A percentile compares a stretch with the other conserved stretches of the same genome.
Evolutionary conservation across 2,329 filamentous ascomycete genomes (phyloP).

Genomic region (Claviceps paspali): DNA sequence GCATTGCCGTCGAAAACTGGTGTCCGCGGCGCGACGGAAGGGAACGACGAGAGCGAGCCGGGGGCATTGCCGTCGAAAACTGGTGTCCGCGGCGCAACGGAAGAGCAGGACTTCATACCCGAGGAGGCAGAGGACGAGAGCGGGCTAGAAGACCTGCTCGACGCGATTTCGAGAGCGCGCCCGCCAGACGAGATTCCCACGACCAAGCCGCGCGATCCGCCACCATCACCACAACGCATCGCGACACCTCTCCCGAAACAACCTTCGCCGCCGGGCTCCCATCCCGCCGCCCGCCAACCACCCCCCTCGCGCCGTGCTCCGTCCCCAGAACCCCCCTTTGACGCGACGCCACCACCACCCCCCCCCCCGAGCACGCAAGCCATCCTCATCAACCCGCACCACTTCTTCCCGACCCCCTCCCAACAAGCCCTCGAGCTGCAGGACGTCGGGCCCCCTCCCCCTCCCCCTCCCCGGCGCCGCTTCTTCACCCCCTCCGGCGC

Average conservation of each 20-base stretch:
- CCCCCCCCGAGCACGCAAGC: constrained; percentile 33
- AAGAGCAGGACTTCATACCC: constrained; percentile 9
- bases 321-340: too few species aligned
- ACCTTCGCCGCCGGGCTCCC: not conserved
- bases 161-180: constrained; percentile 5
- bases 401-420: constrained; percentile 40
- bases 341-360: constrained; percentile 7
- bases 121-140: constrained; percentile 1
- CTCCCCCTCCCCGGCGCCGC: constrained; percentile 9
- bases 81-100: too few species aligned
- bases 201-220: too few species aligned
- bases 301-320: constrained; percentile 5
- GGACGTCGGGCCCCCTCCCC: constrained; percentile 13
- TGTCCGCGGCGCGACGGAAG: too few species aligned
- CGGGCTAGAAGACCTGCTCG: constrained; percentile 10
- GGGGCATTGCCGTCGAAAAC: too few species aligned
- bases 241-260: too few species aligned
- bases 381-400: constrained; percentile 36
- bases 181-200: too few species aligned
- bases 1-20: too few species aligned
- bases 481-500: constrained; percentile 25
- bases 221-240: too few species aligned
- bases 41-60: too few species aligned
- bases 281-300: constrained; percentile 2
- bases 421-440: constrained; percentile 40